phyloP scores from a whole-genome alignment of 768 basidiomycete genomes.

The Tricholoma matsutake region DNA sequence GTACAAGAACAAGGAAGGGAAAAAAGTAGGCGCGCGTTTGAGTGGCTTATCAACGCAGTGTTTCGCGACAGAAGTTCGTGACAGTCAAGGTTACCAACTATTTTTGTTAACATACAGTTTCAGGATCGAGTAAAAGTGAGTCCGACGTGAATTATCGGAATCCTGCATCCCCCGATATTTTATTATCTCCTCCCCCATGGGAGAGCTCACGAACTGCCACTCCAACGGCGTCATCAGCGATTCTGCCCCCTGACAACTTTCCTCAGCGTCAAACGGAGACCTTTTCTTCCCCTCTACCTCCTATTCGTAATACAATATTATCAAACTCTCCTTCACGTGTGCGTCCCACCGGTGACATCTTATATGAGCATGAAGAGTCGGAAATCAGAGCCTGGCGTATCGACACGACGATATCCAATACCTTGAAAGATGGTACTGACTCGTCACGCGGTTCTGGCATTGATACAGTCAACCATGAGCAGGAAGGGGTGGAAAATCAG shows the following conservation, averaged over 20 bases:
- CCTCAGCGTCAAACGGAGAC: constrained; percentile 16
- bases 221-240: constrained; percentile 46
- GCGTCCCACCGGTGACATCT: constrained; percentile 53
- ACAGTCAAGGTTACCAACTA: background rate
- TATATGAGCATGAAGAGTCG: constrained; percentile 38
- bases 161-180: constrained; percentile 66
- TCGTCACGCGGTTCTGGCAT: background rate
- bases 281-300: constrained; percentile 28
- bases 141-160: constrained; percentile 53
- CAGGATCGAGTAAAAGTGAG: constrained; percentile 28
- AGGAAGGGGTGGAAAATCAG: constrained; percentile 19
- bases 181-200: constrained; percentile 51
- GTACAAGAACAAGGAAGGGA: constrained; percentile 54
- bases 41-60: constrained; percentile 69
- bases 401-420: background rate
- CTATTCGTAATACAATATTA: constrained; percentile 34
- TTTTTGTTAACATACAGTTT: background rate
- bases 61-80: constrained; percentile 46
- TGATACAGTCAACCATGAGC: background rate
- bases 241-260: constrained; percentile 28
- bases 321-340: constrained; percentile 51
- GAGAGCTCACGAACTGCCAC: constrained; percentile 53
- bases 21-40: constrained; percentile 73
- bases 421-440: background rate
- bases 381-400: constrained; percentile 14